Evolutionary conservation across 164 flowering plant species (phyloP).

Genomic region (Chloranthus sessilifolius): DNA sequence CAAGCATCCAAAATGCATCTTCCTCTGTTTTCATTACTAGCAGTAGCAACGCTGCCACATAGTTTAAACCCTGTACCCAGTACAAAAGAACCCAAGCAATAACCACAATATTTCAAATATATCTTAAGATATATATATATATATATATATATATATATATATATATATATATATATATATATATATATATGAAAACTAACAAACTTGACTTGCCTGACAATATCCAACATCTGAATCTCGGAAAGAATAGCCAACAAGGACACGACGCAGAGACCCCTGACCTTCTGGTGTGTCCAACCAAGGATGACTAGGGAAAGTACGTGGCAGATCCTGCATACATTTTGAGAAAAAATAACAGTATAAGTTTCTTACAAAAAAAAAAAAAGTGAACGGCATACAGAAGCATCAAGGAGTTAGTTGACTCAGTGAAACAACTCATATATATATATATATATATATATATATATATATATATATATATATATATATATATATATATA

Average conservation of each 20-base stretch:
- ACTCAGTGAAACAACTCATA: too few species aligned
- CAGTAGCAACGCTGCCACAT: slow-evolving; percentile 85
- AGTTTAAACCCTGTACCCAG: slow-evolving; percentile 84
- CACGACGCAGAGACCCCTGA: slow-evolving; percentile 87
- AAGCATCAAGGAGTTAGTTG: too few species aligned
- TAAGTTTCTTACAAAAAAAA: not conserved
- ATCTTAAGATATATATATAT: too few species aligned
- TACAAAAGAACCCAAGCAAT: slow-evolving; percentile 2
- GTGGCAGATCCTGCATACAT: slow-evolving; percentile 69
- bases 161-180: too few species aligned
- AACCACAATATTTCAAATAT: not conserved
- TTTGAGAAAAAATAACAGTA: slow-evolving; percentile 6
- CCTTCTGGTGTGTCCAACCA: slow-evolving; percentile 95
- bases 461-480: too few species aligned
- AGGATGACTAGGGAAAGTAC: slow-evolving; percentile 97
- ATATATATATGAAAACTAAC: too few species aligned
- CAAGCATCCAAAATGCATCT: slow-evolving; percentile 97
- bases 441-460: too few species aligned
- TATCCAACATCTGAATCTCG: slow-evolving; percentile 97
- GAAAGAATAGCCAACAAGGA: slow-evolving; percentile 91
- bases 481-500: too few species aligned
- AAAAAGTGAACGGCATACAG: not conserved
- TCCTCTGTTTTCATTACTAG: slow-evolving; percentile 99
- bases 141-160: too few species aligned
- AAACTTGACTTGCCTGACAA: slow-evolving; percentile 60